Evolutionary conservation across 2,329 filamentous ascomycete species (phyloP).

Genomic region (Cyphellophora attinorum): DNA sequence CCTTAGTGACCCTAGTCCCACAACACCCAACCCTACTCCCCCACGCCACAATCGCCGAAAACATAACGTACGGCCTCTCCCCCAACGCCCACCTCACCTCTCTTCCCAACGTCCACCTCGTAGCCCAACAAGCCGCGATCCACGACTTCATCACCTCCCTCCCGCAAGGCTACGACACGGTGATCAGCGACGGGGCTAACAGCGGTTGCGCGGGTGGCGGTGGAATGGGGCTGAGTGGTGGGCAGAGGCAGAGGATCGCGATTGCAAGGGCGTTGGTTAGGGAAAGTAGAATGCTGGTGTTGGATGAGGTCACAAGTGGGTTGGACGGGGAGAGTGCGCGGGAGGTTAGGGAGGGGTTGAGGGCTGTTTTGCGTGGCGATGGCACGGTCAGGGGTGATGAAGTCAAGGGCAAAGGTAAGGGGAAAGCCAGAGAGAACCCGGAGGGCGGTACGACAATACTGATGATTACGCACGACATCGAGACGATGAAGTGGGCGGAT

Average conservation of each 20-base stretch:
- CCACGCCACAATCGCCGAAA: slow-evolving; percentile 28
- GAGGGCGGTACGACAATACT: slow-evolving; percentile 58
- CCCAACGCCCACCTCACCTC: slow-evolving; percentile 43
- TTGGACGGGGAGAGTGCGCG: slow-evolving; percentile 62
- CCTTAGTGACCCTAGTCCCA: slow-evolving; percentile 48
- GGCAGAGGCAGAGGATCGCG: slow-evolving; percentile 71
- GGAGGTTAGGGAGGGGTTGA: slow-evolving; percentile 54
- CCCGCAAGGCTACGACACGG: slow-evolving; percentile 60
- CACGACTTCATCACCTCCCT: slow-evolving; percentile 69
- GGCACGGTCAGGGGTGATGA: slow-evolving; percentile 19
- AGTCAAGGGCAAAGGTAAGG: no score
- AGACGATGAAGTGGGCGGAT: slow-evolving; percentile 80
- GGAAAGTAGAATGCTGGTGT: slow-evolving; percentile 59
- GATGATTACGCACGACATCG: slow-evolving; percentile 68
- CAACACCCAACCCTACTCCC: slow-evolving; percentile 56
- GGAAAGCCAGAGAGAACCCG: no score
- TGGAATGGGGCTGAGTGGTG: slow-evolving; percentile 63
- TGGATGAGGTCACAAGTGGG: slow-evolving; percentile 80
- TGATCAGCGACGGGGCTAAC: slow-evolving; percentile 68
- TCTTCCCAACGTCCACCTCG: slow-evolving; percentile 33
- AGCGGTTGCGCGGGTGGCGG: no score
- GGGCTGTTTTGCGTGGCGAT: slow-evolving; percentile 34
- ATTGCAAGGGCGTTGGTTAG: slow-evolving; percentile 72
- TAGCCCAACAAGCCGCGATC: slow-evolving; percentile 53
- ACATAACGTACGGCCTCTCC: slow-evolving; percentile 66